These are phyloP conservation scores for Ailanthus altissimus DNA, from an alignment of 345 rosid species.

Conservation along the genomic window DNA sequence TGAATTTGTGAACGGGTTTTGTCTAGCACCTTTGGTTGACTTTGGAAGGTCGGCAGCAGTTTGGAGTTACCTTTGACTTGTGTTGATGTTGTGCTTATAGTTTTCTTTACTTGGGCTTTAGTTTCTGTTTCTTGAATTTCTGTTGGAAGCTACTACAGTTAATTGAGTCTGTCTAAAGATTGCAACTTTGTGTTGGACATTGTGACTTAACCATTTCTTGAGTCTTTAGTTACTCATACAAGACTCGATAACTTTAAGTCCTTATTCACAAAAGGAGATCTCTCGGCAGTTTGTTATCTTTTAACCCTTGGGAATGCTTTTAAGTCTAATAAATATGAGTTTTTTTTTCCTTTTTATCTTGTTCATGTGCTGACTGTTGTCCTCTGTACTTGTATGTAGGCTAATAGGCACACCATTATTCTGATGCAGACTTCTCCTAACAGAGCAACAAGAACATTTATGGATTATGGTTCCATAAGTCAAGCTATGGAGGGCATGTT, in stretches of 20 bases:
- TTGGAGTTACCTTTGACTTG: neutral
- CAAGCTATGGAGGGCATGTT: slow-evolving; percentile 96
- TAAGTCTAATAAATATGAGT: neutral
- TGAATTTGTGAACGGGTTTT: neutral
- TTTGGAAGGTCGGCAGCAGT: neutral
- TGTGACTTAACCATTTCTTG: neutral
- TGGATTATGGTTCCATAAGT: slow-evolving; percentile 86
- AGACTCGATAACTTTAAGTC: neutral
- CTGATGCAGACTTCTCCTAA: slow-evolving; percentile 79
- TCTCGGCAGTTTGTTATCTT: neutral
- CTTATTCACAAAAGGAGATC: neutral
- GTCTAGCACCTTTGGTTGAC: neutral
- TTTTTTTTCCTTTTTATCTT: neutral
- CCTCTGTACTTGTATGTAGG: slow-evolving; percentile 43
- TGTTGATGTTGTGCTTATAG: neutral
- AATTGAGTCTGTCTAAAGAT: too few relatives aligned
- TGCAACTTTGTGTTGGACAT: too few relatives aligned
- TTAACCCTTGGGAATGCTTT: neutral
- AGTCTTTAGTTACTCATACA: neutral
- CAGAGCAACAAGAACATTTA: slow-evolving; percentile 86
- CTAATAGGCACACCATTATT: slow-evolving; percentile 88
- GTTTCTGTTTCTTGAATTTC: neutral
- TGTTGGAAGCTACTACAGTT: neutral
- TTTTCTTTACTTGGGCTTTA: neutral
- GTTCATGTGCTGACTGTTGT: neutral